Conservation (phyloP, 345 rosid genomes). For the Alliaria petiolata region DNA sequence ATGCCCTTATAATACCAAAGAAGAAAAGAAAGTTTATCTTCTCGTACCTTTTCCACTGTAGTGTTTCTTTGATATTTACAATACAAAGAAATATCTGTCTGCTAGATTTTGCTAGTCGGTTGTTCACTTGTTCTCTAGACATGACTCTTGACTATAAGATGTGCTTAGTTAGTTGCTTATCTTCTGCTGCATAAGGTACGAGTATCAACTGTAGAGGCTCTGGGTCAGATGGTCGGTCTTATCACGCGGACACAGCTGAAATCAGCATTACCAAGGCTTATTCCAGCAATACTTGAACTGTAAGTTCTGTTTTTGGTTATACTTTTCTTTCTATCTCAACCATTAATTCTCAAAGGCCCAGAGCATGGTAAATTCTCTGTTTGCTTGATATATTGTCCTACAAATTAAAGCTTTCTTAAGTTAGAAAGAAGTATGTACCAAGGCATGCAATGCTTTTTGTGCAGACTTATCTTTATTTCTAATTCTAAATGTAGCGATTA, state of each 20-base stretch:
- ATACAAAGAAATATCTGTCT: background rate
- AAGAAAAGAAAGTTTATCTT: conserved; percentile 7
- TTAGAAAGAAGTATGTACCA: background rate
- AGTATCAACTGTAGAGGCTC: conserved; percentile 81
- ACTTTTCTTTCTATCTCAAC: background rate
- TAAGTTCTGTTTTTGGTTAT: conserved; percentile 40
- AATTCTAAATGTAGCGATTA: background rate
- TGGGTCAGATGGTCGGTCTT: conserved; percentile 98
- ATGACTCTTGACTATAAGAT: background rate
- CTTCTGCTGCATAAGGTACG: conserved; percentile 62
- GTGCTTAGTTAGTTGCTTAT: conserved; percentile 17
- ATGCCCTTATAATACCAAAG: conserved; percentile 1
- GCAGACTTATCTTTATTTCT: background rate
- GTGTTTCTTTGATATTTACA: conserved; percentile 7
- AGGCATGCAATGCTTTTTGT: conserved; percentile 1
- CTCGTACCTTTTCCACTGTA: background rate
- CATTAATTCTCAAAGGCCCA: background rate
- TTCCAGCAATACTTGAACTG: conserved; percentile 88
- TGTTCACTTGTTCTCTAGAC: conserved; percentile 2
- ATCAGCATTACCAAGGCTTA: conserved; percentile 87
- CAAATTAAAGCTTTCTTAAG: background rate
- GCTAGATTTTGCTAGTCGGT: background rate
- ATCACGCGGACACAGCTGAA: conserved; percentile 75
- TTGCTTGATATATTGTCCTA: conserved; percentile 4
- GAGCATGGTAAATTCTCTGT: background rate